Evolutionary conservation across 306 rosid species (phyloP).

Genomic region (Oxytropis ochrocephala): DNA sequence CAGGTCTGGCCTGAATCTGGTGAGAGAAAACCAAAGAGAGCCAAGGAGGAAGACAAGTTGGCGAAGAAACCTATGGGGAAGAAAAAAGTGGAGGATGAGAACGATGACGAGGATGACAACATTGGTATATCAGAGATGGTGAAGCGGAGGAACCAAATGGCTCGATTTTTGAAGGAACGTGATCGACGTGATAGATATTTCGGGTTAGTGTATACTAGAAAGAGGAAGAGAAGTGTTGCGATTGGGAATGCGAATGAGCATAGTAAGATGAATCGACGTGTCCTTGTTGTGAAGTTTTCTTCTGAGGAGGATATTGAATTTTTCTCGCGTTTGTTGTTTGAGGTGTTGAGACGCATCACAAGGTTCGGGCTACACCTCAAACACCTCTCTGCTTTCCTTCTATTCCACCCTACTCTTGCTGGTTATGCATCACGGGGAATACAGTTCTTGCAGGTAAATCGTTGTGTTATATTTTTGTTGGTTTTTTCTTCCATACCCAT

Average conservation of each 20-base stretch:
- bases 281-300: slow-evolving; percentile 24
- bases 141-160: not conserved
- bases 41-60: slow-evolving; percentile 41
- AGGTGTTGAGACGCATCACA: slow-evolving; percentile 38
- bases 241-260: too few species aligned
- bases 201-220: slow-evolving; percentile 49
- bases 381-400: slow-evolving; percentile 46
- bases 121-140: not conserved
- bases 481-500: too few species aligned
- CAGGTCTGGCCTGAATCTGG: too few species aligned
- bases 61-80: slow-evolving; percentile 24
- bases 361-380: slow-evolving; percentile 25
- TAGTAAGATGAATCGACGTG: not conserved
- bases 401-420: slow-evolving; percentile 33
- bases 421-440: slow-evolving; percentile 37
- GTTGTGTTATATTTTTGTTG: too few species aligned
- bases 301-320: not conserved
- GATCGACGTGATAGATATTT: slow-evolving; percentile 26
- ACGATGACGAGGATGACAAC: not conserved
- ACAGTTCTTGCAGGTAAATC: slow-evolving; percentile 40
- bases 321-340: slow-evolving; percentile 32
- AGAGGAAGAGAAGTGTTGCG: slow-evolving; percentile 32
- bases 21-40: slow-evolving; percentile 33
- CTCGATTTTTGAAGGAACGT: not conserved
- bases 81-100: not conserved